Evolutionary conservation across 352 stramenopile species (phyloP), one percentile per base, ranked within the genome.

Genomic region (Pythium angustatum): DNA sequence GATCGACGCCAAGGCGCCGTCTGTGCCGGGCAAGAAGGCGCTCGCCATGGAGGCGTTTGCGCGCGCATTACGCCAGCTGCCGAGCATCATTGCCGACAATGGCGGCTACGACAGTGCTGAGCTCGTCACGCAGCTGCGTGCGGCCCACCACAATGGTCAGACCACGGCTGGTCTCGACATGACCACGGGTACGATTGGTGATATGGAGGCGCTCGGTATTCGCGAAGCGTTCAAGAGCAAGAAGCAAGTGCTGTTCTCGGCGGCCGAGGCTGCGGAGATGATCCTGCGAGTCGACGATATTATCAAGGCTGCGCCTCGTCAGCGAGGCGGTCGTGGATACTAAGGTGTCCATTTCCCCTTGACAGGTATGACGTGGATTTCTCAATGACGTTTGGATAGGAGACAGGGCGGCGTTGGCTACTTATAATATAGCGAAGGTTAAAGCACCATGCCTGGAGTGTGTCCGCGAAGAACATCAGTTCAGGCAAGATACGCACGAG

Each of bases 201-300:
- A 99, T 76, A 99, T 99, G 97, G 83, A 94, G 26, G 81, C 93
- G 66, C 77, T 99, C n/a, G 97, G 97, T 66, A 97, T 99, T 65
- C 91, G 93, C 57, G 98, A 99, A 75, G 85, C 89, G 22, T 90
- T 96, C 57, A 97, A 97, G 73, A 98, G 87, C 76, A 99, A 99
- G 80, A 88, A 97, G 65, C 94, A 99, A 69, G 97, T 99, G 64
- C 76, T 99, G 7, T 88, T 99, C 34, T 99, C 94, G 72, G 98
- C 98, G 2, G 94, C 95, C 9, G 98, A 99, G 78, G 98, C 98
- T 5, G 97, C 97, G 5, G 98, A 99, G 76, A 99, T 99, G 96
- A 99, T 99, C 79, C 80, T 99, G 63, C 87, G 98, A 71, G 97
- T 99, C 63, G 98, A 99, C 78, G 96, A 99, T 84, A 98, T 99